Evolutionary conservation across 1,284 basidiomycete genomes (phyloP).

Genomic region (Puccinia horiana): DNA sequence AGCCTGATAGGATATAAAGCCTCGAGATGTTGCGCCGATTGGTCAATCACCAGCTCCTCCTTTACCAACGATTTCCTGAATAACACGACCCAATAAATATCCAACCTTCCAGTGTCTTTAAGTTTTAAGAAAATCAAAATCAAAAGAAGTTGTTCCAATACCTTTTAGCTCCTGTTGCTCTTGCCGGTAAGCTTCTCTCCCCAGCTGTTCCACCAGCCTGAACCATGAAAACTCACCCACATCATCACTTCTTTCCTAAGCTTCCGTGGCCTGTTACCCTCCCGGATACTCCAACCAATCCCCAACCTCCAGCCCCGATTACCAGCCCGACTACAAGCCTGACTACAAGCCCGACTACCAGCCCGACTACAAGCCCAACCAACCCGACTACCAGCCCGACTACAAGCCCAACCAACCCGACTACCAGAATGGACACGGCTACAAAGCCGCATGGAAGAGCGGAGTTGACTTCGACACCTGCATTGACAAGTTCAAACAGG

Average conservation of each 20-base stretch:
- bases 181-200: slow-evolving; percentile 17
- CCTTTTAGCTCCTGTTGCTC: slow-evolving; percentile 14
- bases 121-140: background rate
- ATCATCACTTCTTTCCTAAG: background rate
- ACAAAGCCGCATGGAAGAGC: background rate
- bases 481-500: slow-evolving; percentile 11
- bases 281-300: background rate
- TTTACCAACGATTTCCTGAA: background rate
- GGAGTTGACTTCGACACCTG: slow-evolving; percentile 17
- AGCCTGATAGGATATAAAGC: background rate
- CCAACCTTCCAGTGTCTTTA: background rate
- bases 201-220: background rate
- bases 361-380: background rate
- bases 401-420: background rate
- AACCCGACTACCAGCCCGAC: background rate
- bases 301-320: background rate
- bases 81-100: background rate
- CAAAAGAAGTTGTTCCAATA: slow-evolving; percentile 29
- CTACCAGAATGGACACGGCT: background rate
- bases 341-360: background rate
- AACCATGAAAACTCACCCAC: background rate
- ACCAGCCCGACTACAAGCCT: background rate
- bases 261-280: slow-evolving; percentile 21
- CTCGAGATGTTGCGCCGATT: background rate
- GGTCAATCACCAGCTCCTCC: background rate